phyloP scores from a whole-genome alignment of 345 rosid genomes.

The Hibiscus tridactylites region DNA sequence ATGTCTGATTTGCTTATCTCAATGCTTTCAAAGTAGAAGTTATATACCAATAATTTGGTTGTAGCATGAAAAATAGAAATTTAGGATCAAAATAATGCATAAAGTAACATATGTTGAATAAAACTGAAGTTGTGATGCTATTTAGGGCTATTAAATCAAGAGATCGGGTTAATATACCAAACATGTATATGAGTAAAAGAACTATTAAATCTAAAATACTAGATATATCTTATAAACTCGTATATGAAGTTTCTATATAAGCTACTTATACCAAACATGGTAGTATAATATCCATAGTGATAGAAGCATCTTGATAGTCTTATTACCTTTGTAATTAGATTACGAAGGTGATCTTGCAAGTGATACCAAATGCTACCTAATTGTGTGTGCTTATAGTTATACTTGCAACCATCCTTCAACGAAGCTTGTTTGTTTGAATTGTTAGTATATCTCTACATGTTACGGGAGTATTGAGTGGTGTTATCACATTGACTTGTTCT shows the following conservation, averaged over 20 bases:
- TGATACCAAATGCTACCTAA: background rate
- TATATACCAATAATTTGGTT: background rate
- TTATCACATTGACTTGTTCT: background rate
- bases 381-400: background rate
- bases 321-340: background rate
- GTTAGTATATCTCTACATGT: background rate
- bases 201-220: background rate
- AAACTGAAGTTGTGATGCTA: background rate
- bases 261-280: background rate
- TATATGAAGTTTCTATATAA: background rate
- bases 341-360: background rate
- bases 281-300: background rate
- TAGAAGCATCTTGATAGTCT: background rate
- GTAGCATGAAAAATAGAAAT: background rate
- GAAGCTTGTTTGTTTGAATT: background rate
- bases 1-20: background rate
- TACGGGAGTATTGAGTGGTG: background rate
- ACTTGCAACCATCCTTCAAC: background rate
- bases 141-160: background rate
- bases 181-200: background rate
- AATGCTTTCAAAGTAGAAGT: background rate
- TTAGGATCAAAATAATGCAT: background rate
- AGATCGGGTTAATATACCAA: background rate
- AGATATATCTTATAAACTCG: background rate
- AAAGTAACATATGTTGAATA: background rate